These are phyloP conservation scores for Pseudoneurospora amorphoporcata DNA, from an alignment of 495 filamentous ascomycete species.

Conservation along the genomic window DNA sequence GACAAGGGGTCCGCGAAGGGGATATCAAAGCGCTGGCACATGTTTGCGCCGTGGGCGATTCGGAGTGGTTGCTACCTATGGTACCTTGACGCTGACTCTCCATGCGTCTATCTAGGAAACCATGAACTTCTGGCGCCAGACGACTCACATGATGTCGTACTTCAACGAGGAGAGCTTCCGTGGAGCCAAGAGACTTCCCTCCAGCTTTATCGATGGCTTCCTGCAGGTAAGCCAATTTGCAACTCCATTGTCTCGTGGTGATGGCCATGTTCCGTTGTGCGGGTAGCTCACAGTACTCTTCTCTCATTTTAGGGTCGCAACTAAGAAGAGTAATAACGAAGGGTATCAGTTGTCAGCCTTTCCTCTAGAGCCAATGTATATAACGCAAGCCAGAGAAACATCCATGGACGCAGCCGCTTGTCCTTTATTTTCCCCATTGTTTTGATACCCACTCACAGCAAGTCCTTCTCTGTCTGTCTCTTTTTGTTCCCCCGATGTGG, in stretches of 20 bases:
- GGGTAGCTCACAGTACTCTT: background rate
- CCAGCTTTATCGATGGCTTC: constrained; percentile 86
- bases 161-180: constrained; percentile 76
- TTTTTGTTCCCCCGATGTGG: background rate
- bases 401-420: background rate
- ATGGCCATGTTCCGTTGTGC: background rate
- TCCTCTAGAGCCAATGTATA: background rate
- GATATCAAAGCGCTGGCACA: background rate
- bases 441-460: background rate
- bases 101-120: constrained; percentile 61
- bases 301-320: constrained; percentile 36
- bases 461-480: background rate
- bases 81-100: background rate
- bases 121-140: constrained; percentile 98
- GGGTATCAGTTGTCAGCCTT: background rate
- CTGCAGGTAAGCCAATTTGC: constrained; percentile 53
- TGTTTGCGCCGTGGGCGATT: background rate
- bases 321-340: constrained; percentile 22
- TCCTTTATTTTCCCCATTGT: background rate
- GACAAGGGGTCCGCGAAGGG: background rate
- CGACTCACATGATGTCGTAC: constrained; percentile 93
- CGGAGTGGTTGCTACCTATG: background rate
- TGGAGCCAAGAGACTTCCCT: constrained; percentile 64
- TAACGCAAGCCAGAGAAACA: background rate
- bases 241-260: background rate